phyloP scores from a whole-genome alignment of 768 basidiomycete species.

The Hygrophoropsis aurantiaca region DNA sequence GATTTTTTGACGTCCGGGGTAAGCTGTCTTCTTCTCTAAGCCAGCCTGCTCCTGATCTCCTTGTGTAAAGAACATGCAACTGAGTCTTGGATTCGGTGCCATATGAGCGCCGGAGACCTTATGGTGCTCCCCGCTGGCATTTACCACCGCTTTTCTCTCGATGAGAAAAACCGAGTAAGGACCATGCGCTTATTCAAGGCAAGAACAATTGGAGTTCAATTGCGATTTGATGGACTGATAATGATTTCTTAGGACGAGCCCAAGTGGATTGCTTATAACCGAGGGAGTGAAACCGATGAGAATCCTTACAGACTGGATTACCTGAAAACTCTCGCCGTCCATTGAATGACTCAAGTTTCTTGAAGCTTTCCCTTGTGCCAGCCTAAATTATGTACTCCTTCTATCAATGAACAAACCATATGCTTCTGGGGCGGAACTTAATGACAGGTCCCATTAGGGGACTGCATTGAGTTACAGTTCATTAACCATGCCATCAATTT shows the following conservation, averaged over 20 bases:
- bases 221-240: not conserved
- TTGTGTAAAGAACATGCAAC: conserved; percentile 53
- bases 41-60: not conserved
- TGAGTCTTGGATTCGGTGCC: conserved; percentile 80
- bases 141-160: conserved; percentile 93
- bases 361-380: too few species aligned
- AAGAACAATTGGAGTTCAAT: conserved; percentile 7
- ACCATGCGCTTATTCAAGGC: conserved; percentile 86
- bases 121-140: conserved; percentile 86
- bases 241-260: conserved; percentile 69
- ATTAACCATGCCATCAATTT: too few species aligned
- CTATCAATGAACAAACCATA: too few species aligned
- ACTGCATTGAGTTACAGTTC: too few species aligned
- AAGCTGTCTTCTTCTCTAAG: conserved; percentile 16
- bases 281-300: conserved; percentile 56
- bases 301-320: conserved; percentile 66
- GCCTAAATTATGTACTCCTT: too few species aligned
- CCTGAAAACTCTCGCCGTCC: conserved; percentile 47
- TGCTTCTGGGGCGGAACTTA: too few species aligned
- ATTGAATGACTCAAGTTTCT: conserved; percentile 3
- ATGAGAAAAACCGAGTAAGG: conserved; percentile 65
- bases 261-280: conserved; percentile 83
- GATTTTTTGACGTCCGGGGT: conserved; percentile 90
- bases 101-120: conserved; percentile 76
- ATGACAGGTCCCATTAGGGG: too few species aligned